Evolutionary conservation across 1,284 basidiomycete species (phyloP).

Genomic region (Pholiota adiposa): DNA sequence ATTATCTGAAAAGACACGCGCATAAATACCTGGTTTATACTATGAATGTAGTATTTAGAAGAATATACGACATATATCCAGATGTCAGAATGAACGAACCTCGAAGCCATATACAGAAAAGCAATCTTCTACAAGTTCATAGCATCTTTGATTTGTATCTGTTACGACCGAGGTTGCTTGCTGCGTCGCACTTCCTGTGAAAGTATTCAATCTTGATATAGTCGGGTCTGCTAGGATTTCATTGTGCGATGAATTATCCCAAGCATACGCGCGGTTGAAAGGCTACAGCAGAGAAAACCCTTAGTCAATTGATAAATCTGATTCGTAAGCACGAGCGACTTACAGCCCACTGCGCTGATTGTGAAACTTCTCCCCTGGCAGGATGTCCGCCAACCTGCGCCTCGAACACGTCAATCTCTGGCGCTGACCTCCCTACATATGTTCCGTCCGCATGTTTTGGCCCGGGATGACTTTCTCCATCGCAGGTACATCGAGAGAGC

Average conservation of each 20-base stretch:
- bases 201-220: slow-evolving; percentile 55
- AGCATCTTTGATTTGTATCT: slow-evolving; percentile 52
- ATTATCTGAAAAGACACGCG: not conserved
- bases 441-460: slow-evolving; percentile 64
- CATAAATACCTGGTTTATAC: slow-evolving; percentile 48
- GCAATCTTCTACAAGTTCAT: slow-evolving; percentile 49
- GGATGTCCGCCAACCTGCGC: slow-evolving; percentile 53
- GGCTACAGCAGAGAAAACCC: slow-evolving; percentile 43
- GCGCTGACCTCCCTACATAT: slow-evolving; percentile 76
- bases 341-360: slow-evolving; percentile 75
- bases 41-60: not conserved
- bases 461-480: slow-evolving; percentile 78
- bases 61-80: not conserved
- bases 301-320: not conserved
- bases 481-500: slow-evolving; percentile 82
- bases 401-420: slow-evolving; percentile 84
- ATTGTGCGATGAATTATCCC: slow-evolving; percentile 54
- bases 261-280: slow-evolving; percentile 60
- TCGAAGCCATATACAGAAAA: slow-evolving; percentile 60
- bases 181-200: slow-evolving; percentile 65
- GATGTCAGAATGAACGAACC: not conserved
- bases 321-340: slow-evolving; percentile 31
- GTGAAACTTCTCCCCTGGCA: slow-evolving; percentile 60
- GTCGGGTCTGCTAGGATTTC: slow-evolving; percentile 51
- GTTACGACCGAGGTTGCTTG: slow-evolving; percentile 68